These are phyloP conservation scores for Trichosanthes cucumerina DNA, from an alignment of 306 rosid genomes.

Conservation along the genomic window DNA sequence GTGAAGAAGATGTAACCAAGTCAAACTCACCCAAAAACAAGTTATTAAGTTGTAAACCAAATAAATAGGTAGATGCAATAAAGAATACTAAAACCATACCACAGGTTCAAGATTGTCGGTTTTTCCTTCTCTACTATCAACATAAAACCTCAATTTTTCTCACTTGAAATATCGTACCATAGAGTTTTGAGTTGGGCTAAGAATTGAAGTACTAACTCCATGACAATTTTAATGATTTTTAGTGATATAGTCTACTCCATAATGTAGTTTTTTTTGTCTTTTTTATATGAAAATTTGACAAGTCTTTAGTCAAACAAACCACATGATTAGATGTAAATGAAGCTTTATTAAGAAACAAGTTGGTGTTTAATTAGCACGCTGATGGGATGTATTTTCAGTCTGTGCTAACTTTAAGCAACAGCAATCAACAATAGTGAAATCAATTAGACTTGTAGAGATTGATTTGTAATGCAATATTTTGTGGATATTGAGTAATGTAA, in stretches of 20 bases:
- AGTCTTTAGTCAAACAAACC: not conserved
- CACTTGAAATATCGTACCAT: not conserved
- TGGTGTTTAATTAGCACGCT: slow-evolving; percentile 3
- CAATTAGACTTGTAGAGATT: not conserved
- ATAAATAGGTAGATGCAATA: too few relatives aligned
- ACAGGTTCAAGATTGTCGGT: too few relatives aligned
- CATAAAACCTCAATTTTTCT: too few relatives aligned
- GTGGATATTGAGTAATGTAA: not conserved
- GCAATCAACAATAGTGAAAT: not conserved
- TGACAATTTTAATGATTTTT: too few relatives aligned
- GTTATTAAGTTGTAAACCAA: too few relatives aligned
- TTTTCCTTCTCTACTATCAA: not conserved
- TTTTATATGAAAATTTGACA: not conserved
- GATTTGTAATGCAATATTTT: not conserved
- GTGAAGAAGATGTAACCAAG: too few relatives aligned
- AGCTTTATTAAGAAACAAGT: not conserved
- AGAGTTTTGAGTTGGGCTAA: not conserved
- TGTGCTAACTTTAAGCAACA: slow-evolving; percentile 7
- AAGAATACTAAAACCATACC: too few relatives aligned
- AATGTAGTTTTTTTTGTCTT: not conserved
- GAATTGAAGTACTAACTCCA: too few relatives aligned
- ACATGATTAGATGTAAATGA: not conserved
- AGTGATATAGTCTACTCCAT: not conserved
- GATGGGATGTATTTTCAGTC: slow-evolving; percentile 1
- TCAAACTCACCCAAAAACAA: too few relatives aligned